Evolutionary conservation across 2,329 filamentous ascomycete species (phyloP).

Genomic region (Alternaria viburni): DNA sequence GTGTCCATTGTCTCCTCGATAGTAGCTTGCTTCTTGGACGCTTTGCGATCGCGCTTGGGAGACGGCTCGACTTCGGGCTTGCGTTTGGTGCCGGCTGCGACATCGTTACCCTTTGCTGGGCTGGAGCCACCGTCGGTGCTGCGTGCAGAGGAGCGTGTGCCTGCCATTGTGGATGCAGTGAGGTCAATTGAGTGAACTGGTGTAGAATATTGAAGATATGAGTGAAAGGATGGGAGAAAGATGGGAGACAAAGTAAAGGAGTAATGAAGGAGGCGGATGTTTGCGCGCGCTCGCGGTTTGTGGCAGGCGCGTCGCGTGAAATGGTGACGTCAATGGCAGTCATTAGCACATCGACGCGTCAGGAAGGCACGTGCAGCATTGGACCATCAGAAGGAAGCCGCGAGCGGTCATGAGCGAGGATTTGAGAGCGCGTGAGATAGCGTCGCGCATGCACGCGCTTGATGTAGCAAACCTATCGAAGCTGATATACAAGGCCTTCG

Average conservation of each 20-base stretch:
- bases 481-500: not conserved
- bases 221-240: not conserved
- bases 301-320: conserved; percentile 12
- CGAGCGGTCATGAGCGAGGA: not conserved
- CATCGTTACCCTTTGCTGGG: conserved; percentile 35
- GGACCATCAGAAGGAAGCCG: not conserved
- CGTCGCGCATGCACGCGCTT: not conserved
- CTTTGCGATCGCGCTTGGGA: conserved; percentile 53
- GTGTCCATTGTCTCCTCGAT: conserved; percentile 58
- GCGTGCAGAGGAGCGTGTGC: conserved; percentile 37
- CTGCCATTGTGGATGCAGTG: conserved; percentile 27
- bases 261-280: not conserved
- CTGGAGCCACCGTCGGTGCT: conserved; percentile 23
- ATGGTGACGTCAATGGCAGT: conserved; percentile 15
- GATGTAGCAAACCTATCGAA: not conserved
- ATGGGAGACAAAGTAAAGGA: not conserved
- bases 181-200: not conserved
- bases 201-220: not conserved
- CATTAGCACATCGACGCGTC: conserved; percentile 11
- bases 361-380: conserved; percentile 13
- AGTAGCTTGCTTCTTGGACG: conserved; percentile 57
- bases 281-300: not conserved
- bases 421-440: not conserved
- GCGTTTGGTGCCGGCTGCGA: conserved; percentile 48
- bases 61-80: conserved; percentile 47